Base-by-base conservation (phyloP, 768 basidiomycete species). In the Coprinopsis cinerea region DNA sequence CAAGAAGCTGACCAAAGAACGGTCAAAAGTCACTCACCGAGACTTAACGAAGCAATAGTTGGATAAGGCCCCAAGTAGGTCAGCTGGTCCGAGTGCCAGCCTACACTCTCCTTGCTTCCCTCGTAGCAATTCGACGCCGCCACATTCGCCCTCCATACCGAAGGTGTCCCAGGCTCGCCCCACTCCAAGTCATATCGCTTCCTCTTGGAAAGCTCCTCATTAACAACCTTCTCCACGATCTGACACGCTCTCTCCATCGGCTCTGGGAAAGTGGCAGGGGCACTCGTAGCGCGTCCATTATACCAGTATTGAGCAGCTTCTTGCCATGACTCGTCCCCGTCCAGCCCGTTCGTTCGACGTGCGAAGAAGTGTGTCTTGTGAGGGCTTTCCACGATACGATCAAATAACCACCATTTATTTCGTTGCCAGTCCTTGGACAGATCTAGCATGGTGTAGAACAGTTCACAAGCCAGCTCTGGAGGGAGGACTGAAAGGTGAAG, bases 391-490 rank as follows among this genome's bases (percentile, higher is more conserved):
- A 91, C 90, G 13, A 91, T 53, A 18, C 82, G 73, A 58, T 92
- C 88, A 63, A 88, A 84, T 17, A 92, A 72, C 83, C 83, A 91
- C 90, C 89, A 92, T 57, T 82, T 86, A 53, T 86, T 88, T 44
- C 79, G 70, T 53, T 76, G 67, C 89, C 88, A 92, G 6, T 64
- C 57, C 34, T 65, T 70, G 17, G 88, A 81, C 14, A 73, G 67
- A 42, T 81, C 73, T 13, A 84, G 52, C 85, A 92, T 83, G 0
- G 72, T 73, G 54, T 90, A 82, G 63, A 88, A 92, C 18, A 92
- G 69, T 44, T 71, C 72, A 60, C 78, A 88, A 0, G 90, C 89
- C 15, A 92, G 76, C 41, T 88, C 83, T 2, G 80, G 75, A 6
- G 90, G 86, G 9, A 92, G 75, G 18, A 86, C 60, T 11, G 82